A percentile compares a stretch with the other conserved stretches of the same genome.
Evolutionary conservation across 805 yeast species (phyloP).

Genomic region (Candida morakotiae): DNA sequence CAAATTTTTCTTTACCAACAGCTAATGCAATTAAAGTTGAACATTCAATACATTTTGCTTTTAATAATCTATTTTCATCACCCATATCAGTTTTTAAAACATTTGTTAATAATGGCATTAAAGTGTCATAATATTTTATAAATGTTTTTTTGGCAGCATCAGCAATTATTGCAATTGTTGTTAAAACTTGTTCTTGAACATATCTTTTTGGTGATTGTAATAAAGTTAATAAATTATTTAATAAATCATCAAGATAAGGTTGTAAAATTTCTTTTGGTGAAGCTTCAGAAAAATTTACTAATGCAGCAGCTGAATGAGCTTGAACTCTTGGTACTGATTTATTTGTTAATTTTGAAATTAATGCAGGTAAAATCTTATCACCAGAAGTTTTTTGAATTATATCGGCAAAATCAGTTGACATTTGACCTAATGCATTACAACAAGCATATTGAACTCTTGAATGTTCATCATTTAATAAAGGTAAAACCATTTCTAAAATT

Average conservation of each 20-base stretch:
- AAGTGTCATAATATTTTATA: conserved; percentile 85
- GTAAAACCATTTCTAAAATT: conserved; percentile 79
- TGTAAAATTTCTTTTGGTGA: conserved; percentile 84
- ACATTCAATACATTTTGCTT: conserved; percentile 94
- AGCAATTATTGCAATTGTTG: conserved; percentile 95
- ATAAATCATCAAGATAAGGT: conserved; percentile 84
- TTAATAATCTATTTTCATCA: conserved; percentile 69
- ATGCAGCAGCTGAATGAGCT: conserved; percentile 97
- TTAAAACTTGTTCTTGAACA: conserved; percentile 95
- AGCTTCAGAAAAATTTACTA: conserved; percentile 91
- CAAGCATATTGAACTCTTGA: conserved; percentile 96
- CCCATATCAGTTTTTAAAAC: conserved; percentile 79
- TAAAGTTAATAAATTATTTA: conserved; percentile 68
- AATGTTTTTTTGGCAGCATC: conserved; percentile 91
- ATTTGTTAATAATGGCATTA: conserved; percentile 83
- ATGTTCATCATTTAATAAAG: conserved; percentile 80
- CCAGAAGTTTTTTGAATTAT: conserved; percentile 79
- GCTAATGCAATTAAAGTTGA: conserved; percentile 91
- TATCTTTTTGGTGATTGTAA: conserved; percentile 84
- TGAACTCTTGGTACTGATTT: conserved; percentile 87
- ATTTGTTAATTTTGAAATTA: conserved; percentile 73
- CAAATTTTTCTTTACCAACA: conserved; percentile 87
- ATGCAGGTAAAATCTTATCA: conserved; percentile 76
- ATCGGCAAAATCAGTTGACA: conserved; percentile 94
- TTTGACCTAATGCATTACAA: conserved; percentile 95